Conservation (phyloP, 306 rosid genomes). For the Erythrophleum fordii region DNA sequence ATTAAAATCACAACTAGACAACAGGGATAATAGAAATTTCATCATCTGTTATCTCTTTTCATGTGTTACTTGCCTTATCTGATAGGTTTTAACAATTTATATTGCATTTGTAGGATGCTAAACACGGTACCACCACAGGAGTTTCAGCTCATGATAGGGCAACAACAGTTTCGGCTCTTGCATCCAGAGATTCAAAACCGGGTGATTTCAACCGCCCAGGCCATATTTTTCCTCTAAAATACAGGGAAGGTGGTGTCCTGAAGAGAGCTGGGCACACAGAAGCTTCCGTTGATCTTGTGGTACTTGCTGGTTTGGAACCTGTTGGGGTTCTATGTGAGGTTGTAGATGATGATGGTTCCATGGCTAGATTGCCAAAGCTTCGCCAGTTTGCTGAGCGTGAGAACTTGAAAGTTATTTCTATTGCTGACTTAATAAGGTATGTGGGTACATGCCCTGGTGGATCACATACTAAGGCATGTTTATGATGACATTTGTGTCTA, state of each 20-base stretch:
- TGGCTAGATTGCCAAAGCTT: constrained; percentile 96
- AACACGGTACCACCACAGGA: constrained; percentile 88
- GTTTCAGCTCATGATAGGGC: constrained; percentile 96
- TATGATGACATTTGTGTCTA: constrained; percentile 1
- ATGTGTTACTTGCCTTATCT: background rate
- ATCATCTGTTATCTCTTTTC: background rate
- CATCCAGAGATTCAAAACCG: constrained; percentile 83
- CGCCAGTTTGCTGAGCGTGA: constrained; percentile 71
- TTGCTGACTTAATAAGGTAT: constrained; percentile 93
- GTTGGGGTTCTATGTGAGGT: constrained; percentile 85
- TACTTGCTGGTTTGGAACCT: constrained; percentile 88
- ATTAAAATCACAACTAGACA: background rate
- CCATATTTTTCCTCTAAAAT: constrained; percentile 89
- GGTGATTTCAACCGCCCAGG: constrained; percentile 95
- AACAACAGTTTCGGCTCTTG: constrained; percentile 86
- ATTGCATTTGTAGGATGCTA: constrained; percentile 66
- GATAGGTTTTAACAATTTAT: constrained; percentile 23
- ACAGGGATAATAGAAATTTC: constrained; percentile 18
- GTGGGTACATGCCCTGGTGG: background rate
- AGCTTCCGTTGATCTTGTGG: constrained; percentile 89
- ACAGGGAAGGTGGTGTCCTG: constrained; percentile 92
- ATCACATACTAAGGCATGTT: constrained; percentile 5
- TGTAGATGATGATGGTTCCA: constrained; percentile 98
- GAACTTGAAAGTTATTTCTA: constrained; percentile 86
- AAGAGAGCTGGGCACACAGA: constrained; percentile 99